These are phyloP conservation scores for Ceratocystis cubensis DNA, from an alignment of 2,329 filamentous ascomycete species.

Conservation along the genomic window DNA sequence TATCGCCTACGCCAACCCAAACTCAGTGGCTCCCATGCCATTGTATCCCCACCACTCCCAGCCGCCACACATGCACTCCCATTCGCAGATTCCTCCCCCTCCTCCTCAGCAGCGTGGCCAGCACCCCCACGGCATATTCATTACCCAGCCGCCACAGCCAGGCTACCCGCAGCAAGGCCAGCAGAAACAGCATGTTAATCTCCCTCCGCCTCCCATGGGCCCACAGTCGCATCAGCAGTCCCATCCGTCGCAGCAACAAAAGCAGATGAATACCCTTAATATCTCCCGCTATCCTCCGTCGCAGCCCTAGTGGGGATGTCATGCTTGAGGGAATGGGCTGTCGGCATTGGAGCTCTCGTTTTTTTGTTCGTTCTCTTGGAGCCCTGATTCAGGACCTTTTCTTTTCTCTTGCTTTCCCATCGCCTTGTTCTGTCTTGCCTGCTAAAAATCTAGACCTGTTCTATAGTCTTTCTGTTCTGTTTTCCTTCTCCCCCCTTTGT, in stretches of 20 bases:
- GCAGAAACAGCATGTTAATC: slow-evolving; percentile 1
- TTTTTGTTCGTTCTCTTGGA: background rate
- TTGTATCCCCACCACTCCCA: slow-evolving; percentile 8
- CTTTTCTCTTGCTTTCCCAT: background rate
- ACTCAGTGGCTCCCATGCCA: slow-evolving; percentile 7
- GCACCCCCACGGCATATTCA: slow-evolving; percentile 17
- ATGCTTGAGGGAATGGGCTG: background rate
- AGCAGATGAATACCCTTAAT: slow-evolving; percentile 2
- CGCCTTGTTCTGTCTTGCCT: too few species aligned
- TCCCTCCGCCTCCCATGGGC: slow-evolving; percentile 8
- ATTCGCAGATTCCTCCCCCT: slow-evolving; percentile 10
- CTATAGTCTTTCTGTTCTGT: slow-evolving; percentile 1
- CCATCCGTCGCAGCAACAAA: slow-evolving; percentile 26
- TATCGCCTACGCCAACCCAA: background rate
- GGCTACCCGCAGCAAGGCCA: slow-evolving; percentile 11
- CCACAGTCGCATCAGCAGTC: background rate
- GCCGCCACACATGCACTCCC: slow-evolving; percentile 12
- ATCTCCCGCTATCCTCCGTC: slow-evolving; percentile 6
- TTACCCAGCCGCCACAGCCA: slow-evolving; percentile 15
- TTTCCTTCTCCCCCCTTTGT: background rate
- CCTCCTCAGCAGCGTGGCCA: slow-evolving; percentile 9
- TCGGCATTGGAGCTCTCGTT: background rate
- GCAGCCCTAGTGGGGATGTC: slow-evolving; percentile 4
- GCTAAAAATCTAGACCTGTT: slow-evolving; percentile 1
- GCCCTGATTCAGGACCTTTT: background rate